Evolutionary conservation across 306 rosid genomes (phyloP), one percentile per base, ranked within the genome.

Genomic region (Cyamopsis tetragonoloba): DNA sequence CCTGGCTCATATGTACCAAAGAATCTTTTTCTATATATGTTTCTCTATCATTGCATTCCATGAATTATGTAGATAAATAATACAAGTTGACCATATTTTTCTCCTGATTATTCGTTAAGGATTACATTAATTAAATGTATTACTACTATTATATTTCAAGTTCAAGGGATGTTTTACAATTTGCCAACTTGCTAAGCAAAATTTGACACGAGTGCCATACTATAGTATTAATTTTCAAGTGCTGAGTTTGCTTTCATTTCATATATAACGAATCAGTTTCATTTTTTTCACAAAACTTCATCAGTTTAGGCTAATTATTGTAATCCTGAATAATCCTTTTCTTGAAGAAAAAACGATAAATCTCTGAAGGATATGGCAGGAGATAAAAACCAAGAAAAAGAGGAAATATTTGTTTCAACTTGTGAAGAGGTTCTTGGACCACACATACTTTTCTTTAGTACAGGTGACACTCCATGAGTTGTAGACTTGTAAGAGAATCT

Each of bases 361-460:
- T 43, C 32, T 62, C 28, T 18, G 20, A 23, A 26, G 18, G 44
- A 38, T n/a, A 35, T 37, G 51, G 30, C 70, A 32, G 49, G 47
- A 24, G 63, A 69, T 24, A 28, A 65, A 43, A 41, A 31, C 31
- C 43, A 23, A 1, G 32, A 58, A 31, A 49, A 2, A 2, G 5
- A 43, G 37, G 68, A 28, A 9, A 60, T 72, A 38, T 4, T 14
- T 14, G 18, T 42, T 32, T 61, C 43, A 61, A 53, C 66, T 42
- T 59, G 34, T 42, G 66, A 19, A 38, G n/a, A 50, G 6, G 39
- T 58, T 51, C 26, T 50, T 76, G 80, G 80, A 80, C 82, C 84
- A 76, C 84, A 76, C 82, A 46, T 32, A 35, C 42, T 50, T 53
- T 39, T 74, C 72, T 30, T n/a, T 37, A 55, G 9, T 23, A 34